phyloP scores from a whole-genome alignment of 2,329 filamentous ascomycete genomes.

The Aspergillus calidoustus region DNA sequence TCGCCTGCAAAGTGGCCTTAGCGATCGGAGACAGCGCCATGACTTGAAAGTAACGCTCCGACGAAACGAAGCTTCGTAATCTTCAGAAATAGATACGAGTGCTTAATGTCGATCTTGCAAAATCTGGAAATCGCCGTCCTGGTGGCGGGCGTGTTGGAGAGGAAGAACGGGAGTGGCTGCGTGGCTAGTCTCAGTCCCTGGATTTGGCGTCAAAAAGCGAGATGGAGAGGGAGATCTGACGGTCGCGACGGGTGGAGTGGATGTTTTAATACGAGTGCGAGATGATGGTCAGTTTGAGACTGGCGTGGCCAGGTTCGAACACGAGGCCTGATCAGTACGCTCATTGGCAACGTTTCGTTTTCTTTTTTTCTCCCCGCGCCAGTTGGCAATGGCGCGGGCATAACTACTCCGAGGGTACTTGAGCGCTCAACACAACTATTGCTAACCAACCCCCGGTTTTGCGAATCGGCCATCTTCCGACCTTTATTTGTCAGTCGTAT shows the following conservation, averaged over 20 bases:
- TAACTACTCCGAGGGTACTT: background rate
- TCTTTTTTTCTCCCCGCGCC: background rate
- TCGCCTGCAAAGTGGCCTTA: slow-evolving; percentile 59
- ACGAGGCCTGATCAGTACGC: background rate
- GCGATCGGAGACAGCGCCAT: slow-evolving; percentile 53
- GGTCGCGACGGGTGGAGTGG: background rate
- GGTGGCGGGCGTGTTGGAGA: background rate
- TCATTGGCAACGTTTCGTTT: background rate
- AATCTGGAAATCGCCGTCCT: background rate
- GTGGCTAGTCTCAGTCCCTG: background rate
- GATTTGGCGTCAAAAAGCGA: background rate
- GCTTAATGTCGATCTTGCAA: background rate
- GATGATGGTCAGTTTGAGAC: background rate
- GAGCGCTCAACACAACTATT: no score
- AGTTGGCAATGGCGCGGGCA: background rate
- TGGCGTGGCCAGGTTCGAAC: background rate
- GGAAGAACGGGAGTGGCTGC: background rate
- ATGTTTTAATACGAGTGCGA: background rate
- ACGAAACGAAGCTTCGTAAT: background rate
- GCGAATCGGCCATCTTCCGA: no score
- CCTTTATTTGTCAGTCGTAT: no score
- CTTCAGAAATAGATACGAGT: background rate
- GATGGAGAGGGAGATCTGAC: background rate
- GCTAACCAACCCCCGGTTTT: no score
- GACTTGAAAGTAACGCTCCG: background rate